phyloP scores from a whole-genome alignment of 495 filamentous ascomycete species.

The Neurospora sp. region DNA sequence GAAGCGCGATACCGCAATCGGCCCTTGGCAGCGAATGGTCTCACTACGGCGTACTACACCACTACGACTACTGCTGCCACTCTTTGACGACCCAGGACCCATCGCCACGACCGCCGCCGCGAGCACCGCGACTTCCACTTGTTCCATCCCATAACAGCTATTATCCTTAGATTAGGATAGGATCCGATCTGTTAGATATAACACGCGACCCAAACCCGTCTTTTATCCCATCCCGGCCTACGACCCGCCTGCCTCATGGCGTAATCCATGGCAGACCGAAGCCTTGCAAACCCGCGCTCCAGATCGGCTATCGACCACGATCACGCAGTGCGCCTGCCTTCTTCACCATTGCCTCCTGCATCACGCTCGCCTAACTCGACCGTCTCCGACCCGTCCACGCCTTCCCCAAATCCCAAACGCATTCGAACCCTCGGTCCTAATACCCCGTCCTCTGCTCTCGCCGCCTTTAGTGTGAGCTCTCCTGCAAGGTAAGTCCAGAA shows the following conservation, averaged over 20 bases:
- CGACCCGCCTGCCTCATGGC: slow-evolving; percentile 36
- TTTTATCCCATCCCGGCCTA: slow-evolving; percentile 4
- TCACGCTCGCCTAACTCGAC: slow-evolving; percentile 7
- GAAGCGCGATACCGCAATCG: neutral
- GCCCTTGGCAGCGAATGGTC: neutral
- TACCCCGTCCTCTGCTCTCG: neutral
- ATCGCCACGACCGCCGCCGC: neutral
- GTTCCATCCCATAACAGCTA: neutral
- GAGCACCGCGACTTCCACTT: neutral
- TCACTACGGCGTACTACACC: neutral
- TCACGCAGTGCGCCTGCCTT: slow-evolving; percentile 31
- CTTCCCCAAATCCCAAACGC: slow-evolving; percentile 2
- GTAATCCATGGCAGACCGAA: slow-evolving; percentile 51
- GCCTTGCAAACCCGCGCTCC: slow-evolving; percentile 39
- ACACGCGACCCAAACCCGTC: neutral
- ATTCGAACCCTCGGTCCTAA: neutral
- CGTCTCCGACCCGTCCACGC: slow-evolving; percentile 5
- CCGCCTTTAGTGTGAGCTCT: neutral
- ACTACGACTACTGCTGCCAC: neutral
- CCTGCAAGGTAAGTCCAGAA: neutral
- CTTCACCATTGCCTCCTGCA: neutral
- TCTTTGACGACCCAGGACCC: neutral
- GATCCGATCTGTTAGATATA: neutral
- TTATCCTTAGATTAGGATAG: neutral
- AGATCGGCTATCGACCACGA: slow-evolving; percentile 44